These are phyloP conservation scores for Adansonia madagascariensis DNA, from an alignment of 441 rosid species.

Conservation along the genomic window DNA sequence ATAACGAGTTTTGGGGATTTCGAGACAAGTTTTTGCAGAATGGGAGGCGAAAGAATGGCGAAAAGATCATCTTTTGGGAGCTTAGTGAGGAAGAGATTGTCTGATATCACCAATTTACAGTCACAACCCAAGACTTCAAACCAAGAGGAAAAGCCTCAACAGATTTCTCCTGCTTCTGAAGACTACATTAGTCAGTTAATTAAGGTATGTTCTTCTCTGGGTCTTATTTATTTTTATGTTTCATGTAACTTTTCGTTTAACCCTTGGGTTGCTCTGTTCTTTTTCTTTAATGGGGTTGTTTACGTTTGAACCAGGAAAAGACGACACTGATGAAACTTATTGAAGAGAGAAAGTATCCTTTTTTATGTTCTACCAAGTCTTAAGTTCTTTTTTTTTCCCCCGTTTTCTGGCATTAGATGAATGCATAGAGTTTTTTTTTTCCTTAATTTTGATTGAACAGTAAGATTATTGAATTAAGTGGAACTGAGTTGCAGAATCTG, in stretches of 20 bases:
- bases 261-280: neutral
- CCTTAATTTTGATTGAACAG: conserved; percentile 46
- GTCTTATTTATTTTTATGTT: neutral
- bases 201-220: conserved; percentile 42
- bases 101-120: conserved; percentile 76
- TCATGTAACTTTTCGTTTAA: neutral
- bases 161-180: conserved; percentile 29
- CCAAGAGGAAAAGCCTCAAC: conserved; percentile 34
- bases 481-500: conserved; percentile 53
- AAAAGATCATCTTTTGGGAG: conserved; percentile 63
- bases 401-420: neutral
- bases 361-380: neutral
- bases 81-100: conserved; percentile 54
- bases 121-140: conserved; percentile 36
- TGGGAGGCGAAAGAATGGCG: conserved; percentile 58
- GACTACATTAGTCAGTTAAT: conserved; percentile 55
- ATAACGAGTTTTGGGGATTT: neutral
- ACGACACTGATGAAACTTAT: conserved; percentile 57
- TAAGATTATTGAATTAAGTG: conserved; percentile 57
- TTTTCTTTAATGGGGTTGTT: neutral
- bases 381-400: neutral
- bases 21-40: conserved; percentile 15
- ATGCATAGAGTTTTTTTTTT: conserved; percentile 15
- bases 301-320: conserved; percentile 60
- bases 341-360: conserved; percentile 80